Percentiles rank a stretch among this genome's conserved stretches.
These are phyloP conservation scores for Amanita subjunquillea DNA, from an alignment of 768 basidiomycete species.

Conservation along the genomic window DNA sequence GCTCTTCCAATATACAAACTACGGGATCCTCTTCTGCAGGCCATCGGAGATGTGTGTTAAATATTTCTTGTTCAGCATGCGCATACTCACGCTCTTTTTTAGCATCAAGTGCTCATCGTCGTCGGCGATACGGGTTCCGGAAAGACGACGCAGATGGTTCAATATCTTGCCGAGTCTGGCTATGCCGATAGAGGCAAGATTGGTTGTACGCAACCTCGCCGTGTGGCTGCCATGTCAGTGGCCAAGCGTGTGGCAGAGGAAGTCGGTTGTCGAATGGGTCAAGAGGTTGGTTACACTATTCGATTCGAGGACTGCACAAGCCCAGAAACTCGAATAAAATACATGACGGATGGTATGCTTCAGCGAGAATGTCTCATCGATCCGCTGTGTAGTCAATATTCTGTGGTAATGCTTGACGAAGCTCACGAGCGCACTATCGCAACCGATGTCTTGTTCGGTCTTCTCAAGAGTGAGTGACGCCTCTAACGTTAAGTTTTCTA, in stretches of 20 bases:
- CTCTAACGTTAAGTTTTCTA: background rate
- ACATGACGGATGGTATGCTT: conserved; percentile 99
- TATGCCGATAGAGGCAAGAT: conserved; percentile 86
- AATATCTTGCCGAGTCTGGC: conserved; percentile 93
- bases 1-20: conserved; percentile 93
- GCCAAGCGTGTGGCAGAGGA: conserved; percentile 98
- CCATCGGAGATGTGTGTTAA: conserved; percentile 72
- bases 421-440: conserved; percentile 97
- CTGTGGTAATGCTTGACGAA: conserved; percentile 97
- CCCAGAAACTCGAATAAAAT: conserved; percentile 98
- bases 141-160: conserved; percentile 98
- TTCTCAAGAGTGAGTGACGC: conserved; percentile 68
- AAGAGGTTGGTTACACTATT: conserved; percentile 97
- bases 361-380: conserved; percentile 96
- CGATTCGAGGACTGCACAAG: conserved; percentile 99
- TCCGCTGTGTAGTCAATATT: conserved; percentile 86
- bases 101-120: conserved; percentile 97
- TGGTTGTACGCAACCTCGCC: conserved; percentile 97
- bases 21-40: conserved; percentile 79
- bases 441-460: conserved; percentile 96
- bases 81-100: conserved; percentile 9
- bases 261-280: conserved; percentile 93
- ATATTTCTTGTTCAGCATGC: background rate
- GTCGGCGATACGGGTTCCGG: conserved; percentile 98
- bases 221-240: conserved; percentile 98